Evolutionary conservation across 78 protist genomes (phyloP), one percentile per base, ranked within the genome.

Genomic region (Speleostelium caveatum): DNA sequence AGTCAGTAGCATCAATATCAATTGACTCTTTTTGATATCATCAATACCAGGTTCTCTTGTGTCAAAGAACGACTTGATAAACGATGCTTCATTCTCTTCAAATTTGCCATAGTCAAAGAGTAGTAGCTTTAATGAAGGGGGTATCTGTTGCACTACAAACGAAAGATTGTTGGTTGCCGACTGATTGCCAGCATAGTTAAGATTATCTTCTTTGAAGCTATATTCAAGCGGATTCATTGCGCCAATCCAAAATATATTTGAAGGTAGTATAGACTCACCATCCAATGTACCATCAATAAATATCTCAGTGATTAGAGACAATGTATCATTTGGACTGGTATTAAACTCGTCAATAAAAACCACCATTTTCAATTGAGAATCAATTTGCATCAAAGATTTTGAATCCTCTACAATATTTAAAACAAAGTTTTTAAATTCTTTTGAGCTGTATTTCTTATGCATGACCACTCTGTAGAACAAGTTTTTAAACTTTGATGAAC

Each of bases 341-440:
- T 89, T 89, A 36, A 73, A 74, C 49, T 93, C 95, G 51, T 93
- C 95, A 35, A 93, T 86, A 33, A 93, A 93, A 7, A 93, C 86
- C 3, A 93, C 71, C 49, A 92, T 35, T 55, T 53, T 83, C 5
- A 83, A 65, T 22, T 30, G 16, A 0, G 24, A 3, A 42, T 60
- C 67, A 86, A 83, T 73, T 0, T 2, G 2, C 0, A 16, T 10
- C 6, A 83, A 33, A 16, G 33, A 38, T 1, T 66, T 30, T 5
- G 77, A 71, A 0, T 41, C 22, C 0, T 17, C 24, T 17, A 66
- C 39, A 14, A 74, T 32, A 2, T 38, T 22, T 60, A 39, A 17
- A 19, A 65, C 39, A 6, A n/a, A 36, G 10, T 17, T 3, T 8
- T 56, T 51, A 17, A 93, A 93, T 41, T 74, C 39, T 19, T 49